Percentiles rank a stretch among this genome's conserved stretches.
Evolutionary conservation across 805 yeast genomes (phyloP).

Genomic region (Spencermartinsiella europaea): DNA sequence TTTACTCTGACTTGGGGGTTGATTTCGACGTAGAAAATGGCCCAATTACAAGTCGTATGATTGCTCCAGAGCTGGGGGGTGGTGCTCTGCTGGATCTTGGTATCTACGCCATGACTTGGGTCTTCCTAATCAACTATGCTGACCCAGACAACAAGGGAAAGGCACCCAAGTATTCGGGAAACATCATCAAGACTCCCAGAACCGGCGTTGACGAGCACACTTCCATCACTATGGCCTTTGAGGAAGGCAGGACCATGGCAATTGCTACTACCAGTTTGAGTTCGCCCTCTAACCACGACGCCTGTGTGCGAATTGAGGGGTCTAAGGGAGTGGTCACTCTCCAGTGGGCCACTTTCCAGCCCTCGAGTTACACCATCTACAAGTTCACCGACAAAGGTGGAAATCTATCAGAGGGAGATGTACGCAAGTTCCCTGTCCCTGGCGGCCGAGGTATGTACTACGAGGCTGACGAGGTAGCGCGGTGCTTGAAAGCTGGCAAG

Average conservation of each 20-base stretch:
- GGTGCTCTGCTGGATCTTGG: slow-evolving; percentile 56
- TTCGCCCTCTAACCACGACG: slow-evolving; percentile 3
- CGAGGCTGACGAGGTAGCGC: slow-evolving; percentile 53
- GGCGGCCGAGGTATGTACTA: slow-evolving; percentile 44
- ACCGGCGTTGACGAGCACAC: slow-evolving; percentile 19
- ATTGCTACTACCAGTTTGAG: slow-evolving; percentile 13
- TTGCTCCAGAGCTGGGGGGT: slow-evolving; percentile 46
- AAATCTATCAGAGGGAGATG: background rate
- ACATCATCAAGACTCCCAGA: slow-evolving; percentile 13
- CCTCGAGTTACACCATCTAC: slow-evolving; percentile 18
- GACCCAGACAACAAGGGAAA: slow-evolving; percentile 17
- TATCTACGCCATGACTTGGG: slow-evolving; percentile 45
- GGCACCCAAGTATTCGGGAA: slow-evolving; percentile 12
- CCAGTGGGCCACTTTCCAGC: slow-evolving; percentile 19
- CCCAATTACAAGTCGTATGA: slow-evolving; percentile 32
- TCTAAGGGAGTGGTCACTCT: slow-evolving; percentile 19
- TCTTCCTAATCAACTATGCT: slow-evolving; percentile 14
- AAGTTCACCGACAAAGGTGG: slow-evolving; percentile 2
- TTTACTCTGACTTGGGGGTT: slow-evolving; percentile 34
- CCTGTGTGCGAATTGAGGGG: slow-evolving; percentile 12
- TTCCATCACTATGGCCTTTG: slow-evolving; percentile 13
- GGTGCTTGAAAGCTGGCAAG: slow-evolving; percentile 39
- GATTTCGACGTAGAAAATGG: slow-evolving; percentile 23
- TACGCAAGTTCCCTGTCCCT: slow-evolving; percentile 10
- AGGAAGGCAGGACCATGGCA: slow-evolving; percentile 12